A percentile compares a stretch with the other conserved stretches of the same genome.
Conservation (phyloP, 176 grass and related monocot genomes). For the Aegilops sharonensis region DNA sequence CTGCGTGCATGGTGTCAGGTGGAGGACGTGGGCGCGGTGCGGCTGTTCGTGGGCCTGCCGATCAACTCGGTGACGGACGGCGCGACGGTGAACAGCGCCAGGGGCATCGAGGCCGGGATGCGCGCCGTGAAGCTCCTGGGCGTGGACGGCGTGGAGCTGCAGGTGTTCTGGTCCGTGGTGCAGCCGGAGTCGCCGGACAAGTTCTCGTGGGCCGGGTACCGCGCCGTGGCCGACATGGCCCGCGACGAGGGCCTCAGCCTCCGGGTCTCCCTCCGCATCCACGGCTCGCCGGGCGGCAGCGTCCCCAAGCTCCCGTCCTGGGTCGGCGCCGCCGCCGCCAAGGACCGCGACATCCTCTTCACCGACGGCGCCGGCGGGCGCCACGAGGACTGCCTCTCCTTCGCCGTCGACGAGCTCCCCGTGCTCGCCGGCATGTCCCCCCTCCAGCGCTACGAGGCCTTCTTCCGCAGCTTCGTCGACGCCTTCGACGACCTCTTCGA, state of each 20-base stretch:
- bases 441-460: conserved; percentile 65
- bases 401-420: conserved; percentile 75
- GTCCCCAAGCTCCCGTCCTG: conserved; percentile 43
- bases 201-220: conserved; percentile 57
- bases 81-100: conserved; percentile 45
- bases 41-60: conserved; percentile 75
- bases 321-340: conserved; percentile 40
- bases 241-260: conserved; percentile 63
- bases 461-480: conserved; percentile 62
- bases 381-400: conserved; percentile 66
- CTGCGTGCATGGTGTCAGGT: conserved; percentile 8
- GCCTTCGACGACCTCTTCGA: conserved; percentile 61
- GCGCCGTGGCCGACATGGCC: conserved; percentile 66
- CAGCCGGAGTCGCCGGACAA: conserved; percentile 50
- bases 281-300: conserved; percentile 34
- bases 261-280: conserved; percentile 58
- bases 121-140: conserved; percentile 73
- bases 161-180: conserved; percentile 70
- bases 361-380: conserved; percentile 36
- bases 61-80: conserved; percentile 54
- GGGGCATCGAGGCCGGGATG: conserved; percentile 58
- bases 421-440: conserved; percentile 65
- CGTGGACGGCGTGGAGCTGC: conserved; percentile 81
- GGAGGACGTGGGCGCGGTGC: conserved; percentile 28
- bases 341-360: conserved; percentile 74